phyloP scores from a whole-genome alignment of 805 yeast species.

The Scheffersomyces lignosus region DNA sequence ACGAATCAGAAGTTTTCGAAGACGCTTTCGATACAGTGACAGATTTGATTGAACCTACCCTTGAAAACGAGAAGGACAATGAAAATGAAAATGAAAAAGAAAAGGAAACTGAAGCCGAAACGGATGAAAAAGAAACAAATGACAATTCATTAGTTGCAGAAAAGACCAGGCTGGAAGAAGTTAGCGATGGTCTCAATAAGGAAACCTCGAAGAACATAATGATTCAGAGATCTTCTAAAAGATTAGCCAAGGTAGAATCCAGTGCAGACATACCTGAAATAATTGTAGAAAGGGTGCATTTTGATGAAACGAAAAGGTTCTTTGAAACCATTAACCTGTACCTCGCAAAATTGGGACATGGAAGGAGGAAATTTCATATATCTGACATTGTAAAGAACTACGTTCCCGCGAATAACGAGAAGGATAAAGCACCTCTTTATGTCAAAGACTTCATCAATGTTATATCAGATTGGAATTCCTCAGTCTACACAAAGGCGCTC shows the following conservation, averaged over 20 bases:
- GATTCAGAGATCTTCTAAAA: conserved; percentile 29
- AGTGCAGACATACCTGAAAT: conserved; percentile 20
- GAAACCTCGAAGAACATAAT: conserved; percentile 10
- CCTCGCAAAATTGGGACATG: conserved; percentile 5
- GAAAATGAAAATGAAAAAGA: not conserved
- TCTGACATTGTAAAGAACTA: conserved; percentile 10
- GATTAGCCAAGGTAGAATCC: conserved; percentile 28
- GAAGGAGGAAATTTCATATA: conserved; percentile 4
- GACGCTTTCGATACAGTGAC: too few relatives aligned
- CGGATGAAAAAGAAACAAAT: not conserved
- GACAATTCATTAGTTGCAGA: conserved; percentile 7
- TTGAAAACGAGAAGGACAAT: not conserved
- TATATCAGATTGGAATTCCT: conserved; percentile 30
- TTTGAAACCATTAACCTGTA: conserved; percentile 20
- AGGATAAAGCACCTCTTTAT: not conserved
- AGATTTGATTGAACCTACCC: too few relatives aligned
- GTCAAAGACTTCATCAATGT: conserved; percentile 19
- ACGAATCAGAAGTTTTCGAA: conserved; percentile 1
- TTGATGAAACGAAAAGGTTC: conserved; percentile 27
- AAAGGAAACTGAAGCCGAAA: not conserved
- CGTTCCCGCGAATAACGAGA: conserved; percentile 7
- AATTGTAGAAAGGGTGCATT: conserved; percentile 21
- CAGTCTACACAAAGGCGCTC: conserved; percentile 13
- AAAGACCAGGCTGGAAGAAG: not conserved
- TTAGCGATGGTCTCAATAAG: conserved; percentile 4